Evolutionary conservation across 139 green algal genomes (phyloP), one percentile per base, ranked within the genome.

Genomic region (Chlorella sp.): DNA sequence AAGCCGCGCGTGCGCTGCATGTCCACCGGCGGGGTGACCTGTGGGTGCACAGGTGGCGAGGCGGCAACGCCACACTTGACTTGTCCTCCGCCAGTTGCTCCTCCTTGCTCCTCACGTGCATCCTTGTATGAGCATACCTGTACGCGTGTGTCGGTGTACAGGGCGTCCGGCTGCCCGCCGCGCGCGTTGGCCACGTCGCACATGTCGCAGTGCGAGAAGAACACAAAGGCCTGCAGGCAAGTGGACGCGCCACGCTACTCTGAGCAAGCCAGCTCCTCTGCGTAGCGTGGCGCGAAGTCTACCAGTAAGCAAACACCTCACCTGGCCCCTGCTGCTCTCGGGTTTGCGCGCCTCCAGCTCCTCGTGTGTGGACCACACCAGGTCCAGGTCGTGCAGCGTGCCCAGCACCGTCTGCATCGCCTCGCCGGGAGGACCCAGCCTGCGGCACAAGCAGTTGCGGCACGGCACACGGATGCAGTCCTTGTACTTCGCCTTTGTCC

Each of bases 131-230:
- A n/a, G n/a, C n/a, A n/a, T 30, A 64, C 55, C 55, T 67, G 61
- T 27, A 34, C 26, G 27, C 2, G 3, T 27, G 6, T 35, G 14
- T 67, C 61, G 3, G 61, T 67, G 61, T 67, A 67, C n/a, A 27
- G 24, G 20, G 3, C n/a, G 23, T 23, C 2, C 3, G 61, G 61
- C 61, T 67, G 61, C 23, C 61, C 61, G 3, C 61, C 61, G 14
- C 29, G 33, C 3, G 61, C 61, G 27, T 67, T 67, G 61, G 61
- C 61, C 61, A 67, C 61, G 27, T 67, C 61, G 34, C 61, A 67
- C 61, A 67, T 67, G 61, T 67, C 61, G 34, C 61, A 67, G 61
- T 67, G 22, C 23, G 61, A 35, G 61, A 35, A 67, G 61, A 67
- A 67, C 27, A 67, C 23, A 27, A 67, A 67, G 27, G 61, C n/a